Evolutionary conservation across 2,329 filamentous ascomycete genomes (phyloP), one percentile per base, ranked within the genome.

Genomic region (Botryotinia calthae): DNA sequence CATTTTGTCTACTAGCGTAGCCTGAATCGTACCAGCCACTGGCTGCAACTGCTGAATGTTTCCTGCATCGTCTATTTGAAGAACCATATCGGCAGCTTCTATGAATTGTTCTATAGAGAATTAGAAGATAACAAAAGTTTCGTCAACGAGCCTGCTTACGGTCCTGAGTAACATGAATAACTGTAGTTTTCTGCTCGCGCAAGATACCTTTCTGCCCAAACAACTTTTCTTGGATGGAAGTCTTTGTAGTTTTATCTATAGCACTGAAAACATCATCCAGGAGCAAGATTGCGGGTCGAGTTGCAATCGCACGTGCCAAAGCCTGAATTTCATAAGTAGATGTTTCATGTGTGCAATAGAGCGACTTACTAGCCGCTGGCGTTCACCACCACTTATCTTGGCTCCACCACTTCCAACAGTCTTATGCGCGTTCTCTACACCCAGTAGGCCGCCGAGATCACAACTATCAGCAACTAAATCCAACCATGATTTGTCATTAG

Each of bases 61-160:
- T 58, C 87, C 85, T 8, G 82, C 80, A 68, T 78, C 72, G 40
- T 72, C 77, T 20, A 82, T 80, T 56, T 82, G 72, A 80, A 83
- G 46, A 76, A 75, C 81, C 83, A 37, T 5, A 37, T 59, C 56
- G 31, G 31, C 56, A 59, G 56, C 31, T 59, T 59, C 56, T 59
- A 59, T 59, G 31, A 59, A 59, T 20, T 59, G 31, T 37, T 59
- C 58, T 59, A 25, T 4, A 25, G 2, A 34, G 20, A 1, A 59
- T 59, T 37, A 59, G 9, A 16, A 37, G 20, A 22, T 59, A 20
- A 7, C 10, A 10, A 0, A 25, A 14, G 25, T 34, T 22, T 34
- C 4, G 22, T 59, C 12, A 9, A 37, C 9, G 10, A 18, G 31
- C 31, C 31, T 34, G 22, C 31, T 65, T 48, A 70, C 66, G 25